Evolutionary conservation across 805 yeast genomes (phyloP).

Genomic region (Teunomyces pallodes): DNA sequence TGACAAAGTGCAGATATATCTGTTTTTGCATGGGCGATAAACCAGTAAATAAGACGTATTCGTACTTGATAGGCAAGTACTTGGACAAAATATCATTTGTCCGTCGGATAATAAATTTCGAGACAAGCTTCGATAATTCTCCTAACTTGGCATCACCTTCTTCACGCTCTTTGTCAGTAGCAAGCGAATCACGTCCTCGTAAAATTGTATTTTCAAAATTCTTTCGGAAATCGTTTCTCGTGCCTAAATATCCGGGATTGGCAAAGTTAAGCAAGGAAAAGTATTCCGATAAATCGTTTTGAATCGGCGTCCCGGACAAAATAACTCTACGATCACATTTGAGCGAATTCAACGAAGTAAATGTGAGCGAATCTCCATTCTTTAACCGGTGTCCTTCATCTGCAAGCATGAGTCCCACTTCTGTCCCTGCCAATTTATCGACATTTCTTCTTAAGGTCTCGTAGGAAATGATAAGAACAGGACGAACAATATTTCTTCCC

Average conservation of each 20-base stretch:
- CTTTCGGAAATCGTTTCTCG: slow-evolving; percentile 78
- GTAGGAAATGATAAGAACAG: slow-evolving; percentile 90
- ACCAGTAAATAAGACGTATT: slow-evolving; percentile 91
- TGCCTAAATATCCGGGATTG: slow-evolving; percentile 88
- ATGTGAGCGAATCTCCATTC: slow-evolving; percentile 87
- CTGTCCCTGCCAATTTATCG: slow-evolving; percentile 67
- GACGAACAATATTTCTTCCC: slow-evolving; percentile 87
- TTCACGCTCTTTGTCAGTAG: slow-evolving; percentile 72
- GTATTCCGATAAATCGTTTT: slow-evolving; percentile 91
- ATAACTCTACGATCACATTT: slow-evolving; percentile 87
- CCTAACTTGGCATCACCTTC: slow-evolving; percentile 67
- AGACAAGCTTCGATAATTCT: slow-evolving; percentile 73
- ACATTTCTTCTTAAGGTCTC: slow-evolving; percentile 89
- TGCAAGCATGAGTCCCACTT: slow-evolving; percentile 78
- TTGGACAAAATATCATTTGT: slow-evolving; percentile 93
- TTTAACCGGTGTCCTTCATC: slow-evolving; percentile 46
- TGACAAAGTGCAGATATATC: slow-evolving; percentile 70
- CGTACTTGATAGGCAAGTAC: slow-evolving; percentile 92
- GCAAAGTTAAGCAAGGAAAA: slow-evolving; percentile 88
- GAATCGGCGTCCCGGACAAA: slow-evolving; percentile 95
- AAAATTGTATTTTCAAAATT: slow-evolving; percentile 80
- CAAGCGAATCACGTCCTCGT: slow-evolving; percentile 84
- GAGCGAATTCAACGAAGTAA: slow-evolving; percentile 79
- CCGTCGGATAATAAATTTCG: slow-evolving; percentile 88
- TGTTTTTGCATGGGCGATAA: slow-evolving; percentile 72